Percentiles rank a stretch among this genome's conserved stretches.
Evolutionary conservation across 139 green algal genomes (phyloP).

Genomic region (Yamagishiella unicocca): DNA sequence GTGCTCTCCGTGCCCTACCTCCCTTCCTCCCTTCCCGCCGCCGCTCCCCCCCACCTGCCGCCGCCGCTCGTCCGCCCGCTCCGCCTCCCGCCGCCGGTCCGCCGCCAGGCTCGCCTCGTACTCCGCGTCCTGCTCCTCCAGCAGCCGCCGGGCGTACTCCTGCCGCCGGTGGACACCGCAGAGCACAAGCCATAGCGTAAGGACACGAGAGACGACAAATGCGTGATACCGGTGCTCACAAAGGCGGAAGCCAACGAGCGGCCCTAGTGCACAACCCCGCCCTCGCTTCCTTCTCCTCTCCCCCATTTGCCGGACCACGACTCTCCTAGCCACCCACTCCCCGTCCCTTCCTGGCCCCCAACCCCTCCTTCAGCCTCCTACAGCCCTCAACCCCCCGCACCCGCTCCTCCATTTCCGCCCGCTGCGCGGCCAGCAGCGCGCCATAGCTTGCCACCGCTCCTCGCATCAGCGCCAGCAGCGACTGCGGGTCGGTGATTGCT

Average conservation of each 20-base stretch:
- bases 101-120: slow-evolving; percentile 79
- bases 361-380: background rate
- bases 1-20: no score
- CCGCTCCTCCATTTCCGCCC: slow-evolving; percentile 72
- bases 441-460: slow-evolving; percentile 65
- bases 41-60: slow-evolving; percentile 40
- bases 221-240: no score
- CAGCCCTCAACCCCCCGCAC: slow-evolving; percentile 43
- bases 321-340: no score
- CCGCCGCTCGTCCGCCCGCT: slow-evolving; percentile 51
- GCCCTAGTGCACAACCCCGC: no score
- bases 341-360: background rate
- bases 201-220: no score
- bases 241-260: no score
- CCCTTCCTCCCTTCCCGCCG: background rate
- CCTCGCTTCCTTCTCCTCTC: no score
- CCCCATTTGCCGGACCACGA: no score
- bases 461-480: slow-evolving; percentile 59
- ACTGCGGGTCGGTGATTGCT: slow-evolving; percentile 17
- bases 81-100: slow-evolving; percentile 67
- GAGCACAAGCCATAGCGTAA: no score
- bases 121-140: slow-evolving; percentile 85
- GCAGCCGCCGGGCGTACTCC: slow-evolving; percentile 72
- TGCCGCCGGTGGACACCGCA: slow-evolving; percentile 57
- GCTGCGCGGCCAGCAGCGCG: slow-evolving; percentile 70